A percentile compares a stretch with the other conserved stretches of the same genome.
Evolutionary conservation across 1,139 yeast genomes (phyloP).

Genomic region (Hansenula lynferdii): DNA sequence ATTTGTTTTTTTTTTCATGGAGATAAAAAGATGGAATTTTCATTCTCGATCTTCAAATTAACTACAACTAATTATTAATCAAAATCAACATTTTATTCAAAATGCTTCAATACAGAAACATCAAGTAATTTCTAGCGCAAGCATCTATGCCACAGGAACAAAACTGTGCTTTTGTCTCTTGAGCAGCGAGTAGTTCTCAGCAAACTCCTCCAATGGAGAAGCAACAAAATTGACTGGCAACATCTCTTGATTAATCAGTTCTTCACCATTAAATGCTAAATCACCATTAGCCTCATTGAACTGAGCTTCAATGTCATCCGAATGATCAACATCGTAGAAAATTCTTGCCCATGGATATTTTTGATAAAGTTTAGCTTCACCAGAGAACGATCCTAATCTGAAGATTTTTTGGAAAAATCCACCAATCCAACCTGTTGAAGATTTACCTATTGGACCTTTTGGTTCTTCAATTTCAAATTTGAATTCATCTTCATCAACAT

Average conservation of each 20-base stretch:
- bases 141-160: background rate
- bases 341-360: constrained; percentile 19
- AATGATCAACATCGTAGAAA: constrained; percentile 8
- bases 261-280: too few relatives aligned
- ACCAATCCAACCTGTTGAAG: background rate
- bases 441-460: background rate
- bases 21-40: too few relatives aligned
- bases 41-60: too few relatives aligned
- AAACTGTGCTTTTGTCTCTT: background rate
- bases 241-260: constrained; percentile 12
- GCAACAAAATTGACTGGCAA: constrained; percentile 2
- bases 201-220: background rate
- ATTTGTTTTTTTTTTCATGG: too few relatives aligned
- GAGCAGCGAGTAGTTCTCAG: background rate
- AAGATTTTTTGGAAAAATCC: constrained; percentile 2
- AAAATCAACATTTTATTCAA: too few relatives aligned
- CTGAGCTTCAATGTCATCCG: background rate
- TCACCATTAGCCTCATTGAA: too few relatives aligned
- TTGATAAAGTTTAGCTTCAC: constrained; percentile 4
- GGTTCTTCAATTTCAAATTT: background rate
- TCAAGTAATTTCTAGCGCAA: too few relatives aligned
- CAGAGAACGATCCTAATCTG: constrained; percentile 4
- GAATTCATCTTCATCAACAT: background rate
- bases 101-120: too few relatives aligned
- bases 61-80: too few relatives aligned